Evolutionary conservation across 2,329 filamentous ascomycete species (phyloP), one percentile per base, ranked within the genome.

Genomic region (Penicillium nordicum): DNA sequence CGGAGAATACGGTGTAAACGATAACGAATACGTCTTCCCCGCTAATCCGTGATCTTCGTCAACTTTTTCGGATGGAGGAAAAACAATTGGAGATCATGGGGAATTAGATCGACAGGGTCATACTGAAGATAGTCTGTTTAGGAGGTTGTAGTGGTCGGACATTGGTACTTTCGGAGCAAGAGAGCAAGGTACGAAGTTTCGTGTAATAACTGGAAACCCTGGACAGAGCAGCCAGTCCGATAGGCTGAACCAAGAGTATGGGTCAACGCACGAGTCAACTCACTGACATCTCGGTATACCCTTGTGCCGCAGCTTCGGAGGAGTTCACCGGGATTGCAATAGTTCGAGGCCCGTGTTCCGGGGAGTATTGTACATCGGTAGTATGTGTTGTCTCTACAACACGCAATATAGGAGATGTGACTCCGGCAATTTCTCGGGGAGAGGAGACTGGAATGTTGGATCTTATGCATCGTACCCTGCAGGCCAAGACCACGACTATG

Each of bases 11-110:
- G 23, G 14, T 5, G 12, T 32, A 29, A 34, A 50, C 52, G 55
- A 58, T 36, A 46, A 46, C 57, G 51, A 57, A 56, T 55, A 53
- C 54, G 54, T 38, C 8, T 36, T 2, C 36, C 10, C 25, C 40
- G 29, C 23, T 42, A 21, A 50, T 30, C 18, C 1, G 4, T 10
- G 42, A 48, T 49, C 43, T 32, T 41, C 21, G n/a, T 12, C 25
- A n/a, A 21, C 12, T 12, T 10, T 29, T 45, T 37, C 43, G 10
- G 34, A 14, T 11, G 30, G 27, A 18, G 6, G 8, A 32, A 27
- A 32, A n/a, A 29, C 12, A 18, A 14, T 27, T 16, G 30, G 23
- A 21, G 16, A 36, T 45, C 11, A 10, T 12, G 29, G 34, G 42
- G 4, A 27, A n/a, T 48, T 18, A 21, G 43, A 41, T 42, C 21